phyloP scores from a whole-genome alignment of 805 yeast genomes.

The Ogataea pignaliae region DNA sequence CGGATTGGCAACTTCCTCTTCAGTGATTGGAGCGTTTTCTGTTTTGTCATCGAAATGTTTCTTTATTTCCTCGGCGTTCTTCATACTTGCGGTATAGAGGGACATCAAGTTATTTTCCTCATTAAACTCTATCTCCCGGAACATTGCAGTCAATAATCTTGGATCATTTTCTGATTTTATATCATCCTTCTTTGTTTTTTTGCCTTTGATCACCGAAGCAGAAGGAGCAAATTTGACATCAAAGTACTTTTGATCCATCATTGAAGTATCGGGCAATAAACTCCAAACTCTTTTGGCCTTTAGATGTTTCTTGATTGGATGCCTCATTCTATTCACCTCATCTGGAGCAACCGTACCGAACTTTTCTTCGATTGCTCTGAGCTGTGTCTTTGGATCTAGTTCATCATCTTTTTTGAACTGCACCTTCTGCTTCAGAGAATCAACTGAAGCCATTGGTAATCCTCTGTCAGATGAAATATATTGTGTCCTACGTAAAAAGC shows the following conservation, averaged over 20 bases:
- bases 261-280: conserved; percentile 84
- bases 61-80: conserved; percentile 38
- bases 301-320: conserved; percentile 72
- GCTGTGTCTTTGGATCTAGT: conserved; percentile 58
- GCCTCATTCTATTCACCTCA: conserved; percentile 47
- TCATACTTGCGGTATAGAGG: conserved; percentile 46
- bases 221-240: conserved; percentile 59
- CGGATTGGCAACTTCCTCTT: conserved; percentile 40
- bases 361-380: conserved; percentile 69
- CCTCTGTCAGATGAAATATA: conserved; percentile 68
- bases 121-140: conserved; percentile 65
- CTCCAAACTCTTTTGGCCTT: conserved; percentile 78
- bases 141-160: conserved; percentile 54
- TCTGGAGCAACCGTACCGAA: conserved; percentile 52
- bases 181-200: conserved; percentile 28
- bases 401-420: conserved; percentile 30
- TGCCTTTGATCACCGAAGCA: conserved; percentile 42
- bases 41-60: conserved; percentile 42
- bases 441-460: conserved; percentile 16
- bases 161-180: conserved; percentile 31
- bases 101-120: conserved; percentile 74
- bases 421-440: conserved; percentile 12
- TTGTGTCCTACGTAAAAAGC: conserved; percentile 91
- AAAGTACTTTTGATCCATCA: conserved; percentile 74
- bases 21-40: conserved; percentile 42